Conservation (phyloP, 2,329 filamentous ascomycete species). For the Colletotrichum incanum region DNA sequence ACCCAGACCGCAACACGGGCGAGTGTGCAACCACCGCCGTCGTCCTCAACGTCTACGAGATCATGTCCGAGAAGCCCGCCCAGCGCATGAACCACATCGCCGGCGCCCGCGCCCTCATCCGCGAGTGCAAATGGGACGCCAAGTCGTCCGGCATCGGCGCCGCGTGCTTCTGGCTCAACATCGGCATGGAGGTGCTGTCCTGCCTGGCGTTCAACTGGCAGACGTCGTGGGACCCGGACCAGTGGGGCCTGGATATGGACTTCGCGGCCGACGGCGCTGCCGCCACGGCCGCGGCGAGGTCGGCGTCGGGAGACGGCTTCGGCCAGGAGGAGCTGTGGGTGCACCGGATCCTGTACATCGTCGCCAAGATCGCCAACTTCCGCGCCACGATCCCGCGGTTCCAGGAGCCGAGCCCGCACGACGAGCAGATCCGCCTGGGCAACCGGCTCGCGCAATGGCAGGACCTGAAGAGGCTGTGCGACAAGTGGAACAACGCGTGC, state of each 20-base stretch:
- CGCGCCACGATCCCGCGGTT: conserved; percentile 77
- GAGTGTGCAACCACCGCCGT: conserved; percentile 91
- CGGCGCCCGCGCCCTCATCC: conserved; percentile 87
- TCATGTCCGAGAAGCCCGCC: conserved; percentile 86
- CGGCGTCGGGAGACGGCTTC: conserved; percentile 20
- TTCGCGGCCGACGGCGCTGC: conserved; percentile 59
- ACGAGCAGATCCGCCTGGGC: conserved; percentile 75
- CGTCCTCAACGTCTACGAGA: conserved; percentile 92
- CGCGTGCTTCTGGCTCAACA: conserved; percentile 95
- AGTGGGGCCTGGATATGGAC: conserved; percentile 89
- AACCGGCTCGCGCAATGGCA: conserved; percentile 84
- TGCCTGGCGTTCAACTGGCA: conserved; percentile 91
- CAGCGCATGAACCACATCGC: conserved; percentile 93
- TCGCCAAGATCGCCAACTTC: conserved; percentile 91
- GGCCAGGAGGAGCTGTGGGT: conserved; percentile 89
- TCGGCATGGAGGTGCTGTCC: conserved; percentile 90
- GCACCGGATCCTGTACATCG: conserved; percentile 88
- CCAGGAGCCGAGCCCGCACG: conserved; percentile 71
- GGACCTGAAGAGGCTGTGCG: conserved; percentile 83
- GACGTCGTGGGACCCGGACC: conserved; percentile 89
- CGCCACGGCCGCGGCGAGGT: conserved; percentile 56
- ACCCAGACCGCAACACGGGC: conserved; percentile 86
- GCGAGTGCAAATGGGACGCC: conserved; percentile 91
- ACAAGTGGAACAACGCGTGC: conserved; percentile 84
- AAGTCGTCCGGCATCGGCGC: conserved; percentile 83